Percentiles rank a stretch among this genome's conserved stretches.
phyloP scores from a whole-genome alignment of 2,329 filamentous ascomycete species.

The Xylaria sp. region DNA sequence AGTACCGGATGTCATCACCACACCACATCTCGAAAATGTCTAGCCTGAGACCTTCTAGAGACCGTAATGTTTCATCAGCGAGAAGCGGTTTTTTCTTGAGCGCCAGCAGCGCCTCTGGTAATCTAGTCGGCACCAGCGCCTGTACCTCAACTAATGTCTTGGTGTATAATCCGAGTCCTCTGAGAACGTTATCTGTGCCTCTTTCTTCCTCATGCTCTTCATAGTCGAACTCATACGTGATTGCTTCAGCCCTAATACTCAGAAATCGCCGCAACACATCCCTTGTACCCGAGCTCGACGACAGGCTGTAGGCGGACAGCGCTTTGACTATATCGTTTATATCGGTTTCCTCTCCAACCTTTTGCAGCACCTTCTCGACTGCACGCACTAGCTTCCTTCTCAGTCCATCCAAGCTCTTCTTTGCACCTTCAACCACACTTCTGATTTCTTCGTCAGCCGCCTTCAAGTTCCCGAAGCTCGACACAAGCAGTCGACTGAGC shows the following conservation, averaged over 20 bases:
- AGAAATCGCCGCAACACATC: constrained; percentile 83
- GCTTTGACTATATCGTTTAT: constrained; percentile 69
- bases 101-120: constrained; percentile 71
- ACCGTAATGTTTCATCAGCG: constrained; percentile 69
- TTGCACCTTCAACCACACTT: constrained; percentile 61
- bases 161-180: constrained; percentile 74
- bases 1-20: constrained; percentile 79
- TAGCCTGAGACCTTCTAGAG: constrained; percentile 73
- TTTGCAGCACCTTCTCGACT: constrained; percentile 72
- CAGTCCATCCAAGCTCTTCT: constrained; percentile 66
- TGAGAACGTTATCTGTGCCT: constrained; percentile 59
- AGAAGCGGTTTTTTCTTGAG: constrained; percentile 75
- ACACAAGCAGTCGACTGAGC: constrained; percentile 75
- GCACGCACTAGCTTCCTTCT: constrained; percentile 68
- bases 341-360: constrained; percentile 59
- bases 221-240: constrained; percentile 65
- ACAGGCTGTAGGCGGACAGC: constrained; percentile 81
- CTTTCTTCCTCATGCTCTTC: constrained; percentile 50
- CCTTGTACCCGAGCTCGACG: constrained; percentile 77
- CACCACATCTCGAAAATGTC: constrained; percentile 83
- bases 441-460: constrained; percentile 42
- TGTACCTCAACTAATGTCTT: constrained; percentile 80
- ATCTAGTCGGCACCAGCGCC: constrained; percentile 71
- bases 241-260: constrained; percentile 70
- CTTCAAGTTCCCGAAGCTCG: constrained; percentile 65